Conservation (phyloP, 1,284 basidiomycete genomes). For the Microbotryomycetes sp. region DNA sequence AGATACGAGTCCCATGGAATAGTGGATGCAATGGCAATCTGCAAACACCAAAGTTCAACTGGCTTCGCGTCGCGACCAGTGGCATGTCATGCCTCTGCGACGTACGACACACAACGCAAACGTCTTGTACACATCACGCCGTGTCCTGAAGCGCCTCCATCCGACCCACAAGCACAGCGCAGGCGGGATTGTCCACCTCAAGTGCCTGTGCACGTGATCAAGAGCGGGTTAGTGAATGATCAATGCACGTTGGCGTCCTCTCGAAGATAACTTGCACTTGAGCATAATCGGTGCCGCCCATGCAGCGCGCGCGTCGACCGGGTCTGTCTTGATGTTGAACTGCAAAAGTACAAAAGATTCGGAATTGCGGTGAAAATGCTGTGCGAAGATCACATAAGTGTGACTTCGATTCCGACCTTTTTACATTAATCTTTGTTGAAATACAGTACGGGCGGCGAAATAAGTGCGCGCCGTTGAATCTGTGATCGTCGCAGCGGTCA, state of each 20-base stretch:
- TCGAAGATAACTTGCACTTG: slow-evolving; percentile 11
- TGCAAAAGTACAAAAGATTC: no score
- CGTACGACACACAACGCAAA: slow-evolving; percentile 15
- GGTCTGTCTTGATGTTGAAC: no score
- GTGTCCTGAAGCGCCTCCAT: slow-evolving; percentile 16
- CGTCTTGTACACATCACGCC: slow-evolving; percentile 23
- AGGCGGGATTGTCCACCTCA: slow-evolving; percentile 26
- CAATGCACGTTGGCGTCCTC: no score
- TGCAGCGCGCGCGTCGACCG: background rate
- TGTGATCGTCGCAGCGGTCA: no score
- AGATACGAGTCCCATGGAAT: slow-evolving; percentile 38
- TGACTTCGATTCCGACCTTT: no score
- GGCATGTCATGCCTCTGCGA: background rate
- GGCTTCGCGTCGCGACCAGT: background rate
- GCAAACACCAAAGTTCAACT: background rate
- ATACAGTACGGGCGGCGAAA: no score
- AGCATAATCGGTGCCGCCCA: slow-evolving; percentile 16
- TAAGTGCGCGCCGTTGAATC: no score
- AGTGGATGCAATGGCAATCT: slow-evolving; percentile 26
- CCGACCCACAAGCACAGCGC: slow-evolving; percentile 15
- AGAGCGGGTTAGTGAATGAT: background rate
- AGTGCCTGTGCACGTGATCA: slow-evolving; percentile 6
- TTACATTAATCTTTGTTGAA: no score
- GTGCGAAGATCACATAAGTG: no score
- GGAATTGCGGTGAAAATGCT: no score